phyloP scores from a whole-genome alignment of 108 stramenopile species.

The Parmales sp. region DNA sequence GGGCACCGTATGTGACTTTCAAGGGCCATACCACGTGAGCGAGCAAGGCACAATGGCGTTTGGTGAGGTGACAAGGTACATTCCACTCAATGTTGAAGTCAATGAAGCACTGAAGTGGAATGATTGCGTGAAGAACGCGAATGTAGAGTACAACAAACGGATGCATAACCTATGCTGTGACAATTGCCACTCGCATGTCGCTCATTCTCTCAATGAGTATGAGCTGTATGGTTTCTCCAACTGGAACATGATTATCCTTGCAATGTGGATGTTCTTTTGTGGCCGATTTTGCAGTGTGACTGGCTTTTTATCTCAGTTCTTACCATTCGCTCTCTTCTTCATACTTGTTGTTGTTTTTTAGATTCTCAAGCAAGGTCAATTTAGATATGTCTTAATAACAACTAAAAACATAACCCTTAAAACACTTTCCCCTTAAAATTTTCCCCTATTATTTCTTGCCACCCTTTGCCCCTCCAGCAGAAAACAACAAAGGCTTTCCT shows the following conservation, averaged over 20 bases:
- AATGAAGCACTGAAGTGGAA: conserved; percentile 26
- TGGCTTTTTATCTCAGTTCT: no score
- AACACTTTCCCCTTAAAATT: no score
- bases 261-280: conserved; percentile 75
- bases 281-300: no score
- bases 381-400: no score
- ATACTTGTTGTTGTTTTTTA: no score
- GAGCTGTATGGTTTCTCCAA: conserved; percentile 43
- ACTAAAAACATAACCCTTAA: no score
- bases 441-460: no score
- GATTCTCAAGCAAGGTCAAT: no score
- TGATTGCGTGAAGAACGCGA: conserved; percentile 65
- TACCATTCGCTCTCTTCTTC: no score
- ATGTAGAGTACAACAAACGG: conserved; percentile 63
- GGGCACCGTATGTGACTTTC: conserved; percentile 53
- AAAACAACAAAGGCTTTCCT: not conserved
- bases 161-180: conserved; percentile 96
- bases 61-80: conserved; percentile 31
- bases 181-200: conserved; percentile 97
- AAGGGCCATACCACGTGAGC: not conserved
- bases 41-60: conserved; percentile 24
- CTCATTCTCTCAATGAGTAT: conserved; percentile 74
- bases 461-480: no score
- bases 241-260: conserved; percentile 93
- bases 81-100: conserved; percentile 26